A percentile compares a stretch with the other conserved stretches of the same genome.
Conservation (phyloP, 192 early-diverging fungal genomes). For the Entrophospora sp. region DNA sequence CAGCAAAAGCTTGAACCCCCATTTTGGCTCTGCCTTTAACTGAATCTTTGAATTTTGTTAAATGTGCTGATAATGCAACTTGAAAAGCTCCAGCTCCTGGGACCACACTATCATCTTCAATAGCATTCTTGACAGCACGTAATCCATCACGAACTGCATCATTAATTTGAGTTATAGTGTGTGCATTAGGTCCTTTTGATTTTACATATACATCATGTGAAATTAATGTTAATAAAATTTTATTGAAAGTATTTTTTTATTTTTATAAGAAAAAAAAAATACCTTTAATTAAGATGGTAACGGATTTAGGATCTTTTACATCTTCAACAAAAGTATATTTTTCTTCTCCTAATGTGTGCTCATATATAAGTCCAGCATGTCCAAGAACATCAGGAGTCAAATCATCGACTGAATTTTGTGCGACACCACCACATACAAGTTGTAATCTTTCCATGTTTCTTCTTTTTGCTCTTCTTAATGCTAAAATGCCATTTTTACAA, state of each 20-base stretch:
- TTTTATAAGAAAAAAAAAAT: slow-evolving; percentile 1
- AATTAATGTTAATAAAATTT: neutral
- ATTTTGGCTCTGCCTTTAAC: slow-evolving; percentile 93
- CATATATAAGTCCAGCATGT: slow-evolving; percentile 87
- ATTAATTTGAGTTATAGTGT: slow-evolving; percentile 90
- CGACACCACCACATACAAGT: slow-evolving; percentile 86
- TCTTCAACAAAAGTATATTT: slow-evolving; percentile 99
- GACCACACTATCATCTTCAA: slow-evolving; percentile 86
- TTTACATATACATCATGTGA: neutral
- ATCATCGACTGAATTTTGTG: slow-evolving; percentile 98
- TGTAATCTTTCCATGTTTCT: slow-evolving; percentile 99
- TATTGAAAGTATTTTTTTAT: neutral
- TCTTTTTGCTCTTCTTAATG: slow-evolving; percentile 92
- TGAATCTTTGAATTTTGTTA: slow-evolving; percentile 77
- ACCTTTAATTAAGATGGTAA: slow-evolving; percentile 93
- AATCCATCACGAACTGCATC: slow-evolving; percentile 98
- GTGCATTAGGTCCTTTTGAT: slow-evolving; percentile 69
- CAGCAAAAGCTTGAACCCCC: slow-evolving; percentile 94
- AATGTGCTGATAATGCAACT: slow-evolving; percentile 74
- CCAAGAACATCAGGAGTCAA: slow-evolving; percentile 77
- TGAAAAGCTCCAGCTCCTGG: slow-evolving; percentile 97
- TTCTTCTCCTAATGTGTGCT: slow-evolving; percentile 95
- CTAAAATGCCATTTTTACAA: slow-evolving; percentile 91
- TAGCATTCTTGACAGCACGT: slow-evolving; percentile 95
- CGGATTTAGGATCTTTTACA: slow-evolving; percentile 78